Percentiles rank a stretch among this genome's conserved stretches.
phyloP scores from a whole-genome alignment of 2,329 filamentous ascomycete species.

The Ophiostoma triangulosporum region DNA sequence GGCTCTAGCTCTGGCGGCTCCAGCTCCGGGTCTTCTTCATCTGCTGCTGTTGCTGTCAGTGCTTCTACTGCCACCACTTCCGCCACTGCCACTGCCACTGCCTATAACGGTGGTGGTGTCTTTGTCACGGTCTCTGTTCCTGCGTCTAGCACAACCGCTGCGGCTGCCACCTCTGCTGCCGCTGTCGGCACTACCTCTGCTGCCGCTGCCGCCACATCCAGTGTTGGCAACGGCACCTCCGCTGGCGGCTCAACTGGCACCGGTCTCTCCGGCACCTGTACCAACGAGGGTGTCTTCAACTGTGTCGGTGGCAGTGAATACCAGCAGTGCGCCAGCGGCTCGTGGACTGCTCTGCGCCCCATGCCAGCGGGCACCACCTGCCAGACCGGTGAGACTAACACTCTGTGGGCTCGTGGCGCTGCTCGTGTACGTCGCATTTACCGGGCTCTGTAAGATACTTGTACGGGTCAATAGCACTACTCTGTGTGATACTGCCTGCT shows the following conservation, averaged over 20 bases:
- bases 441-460: background rate
- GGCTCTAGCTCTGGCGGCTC: background rate
- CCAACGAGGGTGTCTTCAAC: conserved; percentile 34
- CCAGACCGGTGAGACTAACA: conserved; percentile 22
- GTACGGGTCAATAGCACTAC: background rate
- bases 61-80: background rate
- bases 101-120: conserved; percentile 20
- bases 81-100: background rate
- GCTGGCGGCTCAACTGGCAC: conserved; percentile 16
- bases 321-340: conserved; percentile 38
- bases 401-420: conserved; percentile 14
- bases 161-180: background rate
- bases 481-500: background rate
- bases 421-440: conserved; percentile 6
- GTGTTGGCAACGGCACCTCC: conserved; percentile 1
- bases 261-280: conserved; percentile 26
- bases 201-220: conserved; percentile 5
- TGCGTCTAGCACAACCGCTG: conserved; percentile 25
- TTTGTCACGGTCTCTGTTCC: conserved; percentile 24
- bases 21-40: conserved; percentile 18
- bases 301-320: conserved; percentile 32
- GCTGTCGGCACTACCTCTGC: conserved; percentile 6
- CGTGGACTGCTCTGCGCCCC: conserved; percentile 28
- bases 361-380: conserved; percentile 35
- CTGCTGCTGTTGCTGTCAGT: background rate